These are phyloP conservation scores for Polygonum maritimum DNA, from an alignment of 148 eudicot species.

Conservation along the genomic window DNA sequence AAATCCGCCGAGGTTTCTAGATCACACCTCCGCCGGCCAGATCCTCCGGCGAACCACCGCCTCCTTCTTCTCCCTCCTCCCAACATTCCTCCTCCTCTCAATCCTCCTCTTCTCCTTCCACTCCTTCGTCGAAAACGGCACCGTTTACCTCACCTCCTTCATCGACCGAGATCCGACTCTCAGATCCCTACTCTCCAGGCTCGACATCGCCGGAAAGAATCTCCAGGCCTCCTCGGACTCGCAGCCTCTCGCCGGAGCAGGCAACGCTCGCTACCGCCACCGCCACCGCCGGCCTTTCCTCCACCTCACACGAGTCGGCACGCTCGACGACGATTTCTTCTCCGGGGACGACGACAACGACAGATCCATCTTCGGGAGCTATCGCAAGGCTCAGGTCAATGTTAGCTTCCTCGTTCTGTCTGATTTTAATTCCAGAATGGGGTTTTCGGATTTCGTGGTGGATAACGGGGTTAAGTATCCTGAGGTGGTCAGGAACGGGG, in stretches of 20 bases:
- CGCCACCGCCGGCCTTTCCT: conserved; percentile 59
- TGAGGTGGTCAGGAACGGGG: conserved; percentile 23
- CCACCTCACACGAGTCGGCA: conserved; percentile 77
- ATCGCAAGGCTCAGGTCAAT: conserved; percentile 20
- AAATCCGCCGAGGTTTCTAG: conserved; percentile 24
- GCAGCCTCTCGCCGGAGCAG: background rate
- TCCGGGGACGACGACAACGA: conserved; percentile 55
- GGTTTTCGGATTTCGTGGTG: conserved; percentile 27
- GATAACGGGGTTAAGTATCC: conserved; percentile 30
- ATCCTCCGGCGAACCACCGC: conserved; percentile 32
- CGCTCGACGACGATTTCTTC: conserved; percentile 80
- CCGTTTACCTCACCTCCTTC: conserved; percentile 46
- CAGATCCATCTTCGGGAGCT: conserved; percentile 26
- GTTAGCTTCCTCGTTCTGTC: conserved; percentile 23
- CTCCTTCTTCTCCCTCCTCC: conserved; percentile 37
- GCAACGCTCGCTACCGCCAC: conserved; percentile 13
- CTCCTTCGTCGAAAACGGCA: conserved; percentile 49
- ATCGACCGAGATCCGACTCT: conserved; percentile 64
- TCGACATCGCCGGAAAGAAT: conserved; percentile 30
- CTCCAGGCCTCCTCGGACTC: conserved; percentile 6
- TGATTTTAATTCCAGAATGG: conserved; percentile 22
- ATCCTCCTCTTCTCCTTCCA: conserved; percentile 70
- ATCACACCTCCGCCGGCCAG: conserved; percentile 32
- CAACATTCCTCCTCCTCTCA: conserved; percentile 46
- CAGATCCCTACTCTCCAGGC: conserved; percentile 51